Evolutionary conservation across 2,329 filamentous ascomycete species (phyloP).

Genomic region (Aureobasidium sp.): DNA sequence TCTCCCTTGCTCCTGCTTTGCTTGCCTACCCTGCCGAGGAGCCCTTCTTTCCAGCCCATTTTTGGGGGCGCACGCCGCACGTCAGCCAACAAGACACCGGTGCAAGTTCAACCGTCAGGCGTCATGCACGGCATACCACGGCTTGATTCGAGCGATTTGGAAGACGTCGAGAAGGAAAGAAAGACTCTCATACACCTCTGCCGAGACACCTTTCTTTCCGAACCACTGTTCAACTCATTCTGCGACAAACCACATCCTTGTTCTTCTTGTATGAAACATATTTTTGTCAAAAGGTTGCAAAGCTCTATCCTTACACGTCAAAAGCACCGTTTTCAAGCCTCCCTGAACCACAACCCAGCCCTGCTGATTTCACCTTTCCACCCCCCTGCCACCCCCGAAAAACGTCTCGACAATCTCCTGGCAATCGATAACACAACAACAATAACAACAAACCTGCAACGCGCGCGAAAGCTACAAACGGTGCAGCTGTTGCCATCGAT

Average conservation of each 20-base stretch:
- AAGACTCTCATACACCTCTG: neutral
- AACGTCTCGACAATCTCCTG: neutral
- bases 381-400: neutral
- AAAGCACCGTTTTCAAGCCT: neutral
- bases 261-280: neutral
- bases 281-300: neutral
- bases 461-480: neutral
- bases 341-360: neutral
- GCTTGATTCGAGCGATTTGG: constrained; percentile 3
- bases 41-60: neutral
- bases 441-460: no score
- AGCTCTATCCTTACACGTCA: neutral
- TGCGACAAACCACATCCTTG: neutral
- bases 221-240: neutral
- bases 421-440: neutral
- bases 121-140: constrained; percentile 1
- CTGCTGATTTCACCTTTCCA: neutral
- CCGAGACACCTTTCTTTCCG: neutral
- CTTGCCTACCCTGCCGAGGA: neutral
- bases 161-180: neutral
- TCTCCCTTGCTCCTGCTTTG: neutral
- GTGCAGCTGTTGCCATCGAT: constrained; percentile 5
- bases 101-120: neutral
- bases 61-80: neutral
- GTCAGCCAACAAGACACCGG: neutral